A percentile compares a stretch with the other conserved stretches of the same genome.
Evolutionary conservation across 176 grass and related monocot genomes (phyloP).

Genomic region (Alloteropsis semialata): DNA sequence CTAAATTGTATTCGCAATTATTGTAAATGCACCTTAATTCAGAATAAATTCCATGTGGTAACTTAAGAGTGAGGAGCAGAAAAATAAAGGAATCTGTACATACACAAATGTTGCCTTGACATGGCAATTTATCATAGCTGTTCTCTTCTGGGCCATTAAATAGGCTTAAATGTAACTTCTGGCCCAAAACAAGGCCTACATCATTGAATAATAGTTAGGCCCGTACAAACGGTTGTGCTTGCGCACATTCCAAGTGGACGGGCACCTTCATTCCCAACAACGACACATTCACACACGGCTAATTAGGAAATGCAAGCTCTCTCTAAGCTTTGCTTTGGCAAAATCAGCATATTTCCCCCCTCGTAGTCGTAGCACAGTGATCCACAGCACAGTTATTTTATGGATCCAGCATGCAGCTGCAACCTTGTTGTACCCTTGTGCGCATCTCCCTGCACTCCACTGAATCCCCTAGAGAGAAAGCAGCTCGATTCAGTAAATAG

Average conservation of each 20-base stretch:
- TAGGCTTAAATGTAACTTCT: neutral
- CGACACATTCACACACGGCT: no score
- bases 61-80: no score
- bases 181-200: neutral
- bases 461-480: neutral
- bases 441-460: neutral
- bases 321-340: neutral
- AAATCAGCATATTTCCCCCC: neutral
- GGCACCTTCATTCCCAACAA: neutral
- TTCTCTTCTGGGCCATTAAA: neutral
- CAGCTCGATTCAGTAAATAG: neutral
- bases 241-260: neutral
- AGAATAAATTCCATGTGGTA: neutral
- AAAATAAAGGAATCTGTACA: neutral
- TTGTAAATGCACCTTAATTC: neutral
- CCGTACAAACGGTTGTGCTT: no score
- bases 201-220: neutral
- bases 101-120: no score
- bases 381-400: neutral
- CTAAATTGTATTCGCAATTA: neutral
- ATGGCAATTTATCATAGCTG: neutral
- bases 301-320: neutral
- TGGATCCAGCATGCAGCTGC: neutral
- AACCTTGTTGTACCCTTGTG: neutral
- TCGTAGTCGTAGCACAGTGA: neutral